phyloP scores from a whole-genome alignment of 2,329 filamentous ascomycete genomes.

The Botrytis aclada region DNA sequence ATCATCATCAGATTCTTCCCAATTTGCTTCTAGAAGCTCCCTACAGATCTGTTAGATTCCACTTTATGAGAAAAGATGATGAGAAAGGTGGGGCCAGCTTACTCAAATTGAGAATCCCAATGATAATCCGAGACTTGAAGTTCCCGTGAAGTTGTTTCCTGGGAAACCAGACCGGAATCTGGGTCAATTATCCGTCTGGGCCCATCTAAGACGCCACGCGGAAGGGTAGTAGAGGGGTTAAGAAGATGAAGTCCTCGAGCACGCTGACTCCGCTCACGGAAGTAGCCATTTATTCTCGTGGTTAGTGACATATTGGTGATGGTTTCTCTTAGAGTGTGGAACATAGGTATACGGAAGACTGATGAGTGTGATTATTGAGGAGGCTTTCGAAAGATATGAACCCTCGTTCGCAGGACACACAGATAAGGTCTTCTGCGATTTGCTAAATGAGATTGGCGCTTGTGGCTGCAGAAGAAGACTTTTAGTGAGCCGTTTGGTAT shows the following conservation, averaged over 20 bases:
- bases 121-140: not conserved
- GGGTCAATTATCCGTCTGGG: not conserved
- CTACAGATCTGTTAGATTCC: not conserved
- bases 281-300: not conserved
- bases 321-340: not conserved
- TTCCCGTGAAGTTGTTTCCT: conserved; percentile 1
- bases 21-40: not conserved
- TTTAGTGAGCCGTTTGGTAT: not conserved
- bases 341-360: not conserved
- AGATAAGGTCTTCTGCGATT: not conserved
- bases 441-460: not conserved
- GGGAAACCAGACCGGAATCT: not conserved
- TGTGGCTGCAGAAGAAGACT: no score
- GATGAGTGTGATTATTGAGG: not conserved
- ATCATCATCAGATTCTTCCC: not conserved
- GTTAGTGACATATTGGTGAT: not conserved
- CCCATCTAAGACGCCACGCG: not conserved
- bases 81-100: not conserved
- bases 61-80: not conserved
- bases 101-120: conserved; percentile 2
- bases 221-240: not conserved
- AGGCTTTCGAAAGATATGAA: not conserved
- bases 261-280: not conserved
- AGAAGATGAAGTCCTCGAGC: not conserved
- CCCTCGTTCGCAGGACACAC: no score